phyloP scores from a whole-genome alignment of 441 rosid genomes.

The Erodium moschatum region DNA sequence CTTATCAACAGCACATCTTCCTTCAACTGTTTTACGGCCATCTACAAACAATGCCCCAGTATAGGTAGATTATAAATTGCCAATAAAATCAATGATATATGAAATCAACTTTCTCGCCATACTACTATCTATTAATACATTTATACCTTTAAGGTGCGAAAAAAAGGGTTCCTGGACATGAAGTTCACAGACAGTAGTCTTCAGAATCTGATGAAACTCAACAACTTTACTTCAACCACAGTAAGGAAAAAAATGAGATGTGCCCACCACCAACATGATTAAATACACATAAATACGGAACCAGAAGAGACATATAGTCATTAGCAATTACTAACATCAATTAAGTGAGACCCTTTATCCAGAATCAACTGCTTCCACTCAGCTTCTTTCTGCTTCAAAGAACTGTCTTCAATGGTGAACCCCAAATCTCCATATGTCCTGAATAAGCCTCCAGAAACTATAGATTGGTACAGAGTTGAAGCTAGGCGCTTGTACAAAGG shows the following conservation, averaged over 20 bases:
- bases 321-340: slow-evolving; percentile 25
- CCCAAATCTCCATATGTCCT: slow-evolving; percentile 19
- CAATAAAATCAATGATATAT: background rate
- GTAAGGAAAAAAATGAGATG: background rate
- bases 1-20: slow-evolving; percentile 48
- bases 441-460: slow-evolving; percentile 31
- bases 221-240: background rate
- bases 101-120: background rate
- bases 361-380: slow-evolving; percentile 36
- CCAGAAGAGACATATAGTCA: slow-evolving; percentile 10
- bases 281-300: background rate
- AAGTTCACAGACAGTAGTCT: slow-evolving; percentile 33
- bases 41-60: slow-evolving; percentile 34
- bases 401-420: slow-evolving; percentile 27
- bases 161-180: slow-evolving; percentile 58
- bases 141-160: slow-evolving; percentile 45
- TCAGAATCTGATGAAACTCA: slow-evolving; percentile 31
- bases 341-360: slow-evolving; percentile 34
- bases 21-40: slow-evolving; percentile 56
- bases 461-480: slow-evolving; percentile 35
- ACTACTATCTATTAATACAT: background rate
- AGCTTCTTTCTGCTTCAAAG: slow-evolving; percentile 32
- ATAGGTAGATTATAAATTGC: slow-evolving; percentile 7
- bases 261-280: background rate
- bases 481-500: slow-evolving; percentile 56